Conservation (phyloP, 2,329 filamentous ascomycete species). For the Acrodontium crateriforme region DNA sequence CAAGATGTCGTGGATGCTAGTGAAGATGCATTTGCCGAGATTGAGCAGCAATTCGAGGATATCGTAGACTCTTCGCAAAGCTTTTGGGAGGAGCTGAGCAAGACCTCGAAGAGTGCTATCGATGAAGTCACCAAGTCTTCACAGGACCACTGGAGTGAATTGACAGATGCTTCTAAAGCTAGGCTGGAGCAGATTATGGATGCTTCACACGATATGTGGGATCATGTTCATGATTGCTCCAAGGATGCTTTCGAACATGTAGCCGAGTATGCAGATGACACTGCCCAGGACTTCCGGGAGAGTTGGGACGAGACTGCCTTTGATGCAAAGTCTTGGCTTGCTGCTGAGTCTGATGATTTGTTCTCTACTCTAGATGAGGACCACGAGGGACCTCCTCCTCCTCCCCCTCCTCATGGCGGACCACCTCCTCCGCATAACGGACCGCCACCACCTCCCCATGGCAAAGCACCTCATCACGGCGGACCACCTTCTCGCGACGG, state of each 20-base stretch:
- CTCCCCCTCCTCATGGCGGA: constrained; percentile 1
- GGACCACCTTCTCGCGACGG: neutral
- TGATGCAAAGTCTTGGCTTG: constrained; percentile 35
- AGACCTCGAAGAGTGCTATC: constrained; percentile 10
- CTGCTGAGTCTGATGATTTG: constrained; percentile 19
- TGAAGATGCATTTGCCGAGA: constrained; percentile 22
- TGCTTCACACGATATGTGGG: constrained; percentile 4
- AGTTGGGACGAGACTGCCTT: constrained; percentile 30
- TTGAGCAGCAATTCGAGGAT: constrained; percentile 21
- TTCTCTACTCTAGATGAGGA: constrained; percentile 23
- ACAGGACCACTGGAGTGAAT: constrained; percentile 8
- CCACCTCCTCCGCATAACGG: neutral
- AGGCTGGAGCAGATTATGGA: too few species aligned
- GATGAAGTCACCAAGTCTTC: constrained; percentile 4
- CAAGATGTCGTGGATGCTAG: constrained; percentile 21
- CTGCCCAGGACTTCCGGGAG: constrained; percentile 25
- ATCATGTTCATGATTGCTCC: constrained; percentile 17
- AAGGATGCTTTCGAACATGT: constrained; percentile 30
- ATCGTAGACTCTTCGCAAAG: constrained; percentile 9
- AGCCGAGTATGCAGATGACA: constrained; percentile 26
- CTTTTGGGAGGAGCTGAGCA: constrained; percentile 7
- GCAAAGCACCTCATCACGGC: too few species aligned
- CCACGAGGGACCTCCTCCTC: constrained; percentile 7
- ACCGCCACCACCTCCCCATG: neutral
- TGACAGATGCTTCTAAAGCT: constrained; percentile 18